Conservation (phyloP, 139 green algal species). For the Chlamydomonas sp. region DNA sequence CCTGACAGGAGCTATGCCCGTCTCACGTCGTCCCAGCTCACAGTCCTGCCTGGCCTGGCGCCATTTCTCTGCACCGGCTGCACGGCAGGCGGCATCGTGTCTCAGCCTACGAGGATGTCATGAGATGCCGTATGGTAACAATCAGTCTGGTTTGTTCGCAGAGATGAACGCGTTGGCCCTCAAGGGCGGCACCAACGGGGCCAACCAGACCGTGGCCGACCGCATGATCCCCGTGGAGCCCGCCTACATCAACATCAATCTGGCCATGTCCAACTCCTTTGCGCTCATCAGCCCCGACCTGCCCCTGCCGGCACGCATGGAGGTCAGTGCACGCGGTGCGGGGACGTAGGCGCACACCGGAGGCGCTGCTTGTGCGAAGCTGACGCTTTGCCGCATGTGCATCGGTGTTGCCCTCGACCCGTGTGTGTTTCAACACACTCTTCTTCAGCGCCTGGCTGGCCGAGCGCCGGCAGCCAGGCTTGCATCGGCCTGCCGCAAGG, state of each 20-base stretch:
- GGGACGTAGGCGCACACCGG: neutral
- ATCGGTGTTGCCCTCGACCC: no score
- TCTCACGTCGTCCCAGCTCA: no score
- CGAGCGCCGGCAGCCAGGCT: no score
- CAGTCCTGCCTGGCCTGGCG: no score
- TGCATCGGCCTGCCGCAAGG: no score
- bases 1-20: no score
- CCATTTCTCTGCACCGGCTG: no score
- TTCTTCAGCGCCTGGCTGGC: no score
- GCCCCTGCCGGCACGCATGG: conserved; percentile 1
- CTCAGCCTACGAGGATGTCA: no score
- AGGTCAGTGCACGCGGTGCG: neutral
- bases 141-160: neutral
- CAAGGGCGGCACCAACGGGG: neutral
- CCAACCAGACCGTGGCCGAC: conserved; percentile 11
- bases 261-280: conserved; percentile 61
- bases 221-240: conserved; percentile 61
- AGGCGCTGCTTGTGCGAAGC: neutral
- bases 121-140: no score
- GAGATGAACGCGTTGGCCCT: conserved; percentile 12
- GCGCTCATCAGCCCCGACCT: conserved; percentile 17
- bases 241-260: conserved; percentile 67
- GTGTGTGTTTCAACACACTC: no score
- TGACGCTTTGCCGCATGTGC: neutral
- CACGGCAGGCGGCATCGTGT: no score